Evolutionary conservation across 805 yeast genomes (phyloP).

Genomic region (Hanseniaspora guilliermondii): DNA sequence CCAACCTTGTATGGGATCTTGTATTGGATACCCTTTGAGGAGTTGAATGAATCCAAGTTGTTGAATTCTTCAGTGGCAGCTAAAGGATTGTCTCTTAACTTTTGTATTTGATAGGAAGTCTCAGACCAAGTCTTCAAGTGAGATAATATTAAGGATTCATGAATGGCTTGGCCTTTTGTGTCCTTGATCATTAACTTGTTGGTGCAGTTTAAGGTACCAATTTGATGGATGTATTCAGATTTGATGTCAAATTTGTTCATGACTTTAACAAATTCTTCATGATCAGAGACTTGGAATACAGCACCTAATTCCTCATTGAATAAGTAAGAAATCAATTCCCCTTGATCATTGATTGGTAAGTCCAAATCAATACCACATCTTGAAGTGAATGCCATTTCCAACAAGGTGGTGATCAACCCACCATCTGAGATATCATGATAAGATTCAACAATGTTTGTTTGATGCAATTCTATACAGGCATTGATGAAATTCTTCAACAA

Average conservation of each 20-base stretch:
- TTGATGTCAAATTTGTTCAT: constrained; percentile 51
- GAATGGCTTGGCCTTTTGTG: constrained; percentile 33
- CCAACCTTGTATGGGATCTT: constrained; percentile 57
- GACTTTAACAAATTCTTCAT: constrained; percentile 41
- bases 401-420: constrained; percentile 71
- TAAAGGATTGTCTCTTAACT: constrained; percentile 85
- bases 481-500: constrained; percentile 58
- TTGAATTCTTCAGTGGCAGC: constrained; percentile 78
- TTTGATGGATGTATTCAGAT: constrained; percentile 39
- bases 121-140: constrained; percentile 77
- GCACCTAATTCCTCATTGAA: constrained; percentile 95
- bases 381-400: constrained; percentile 96
- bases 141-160: constrained; percentile 46
- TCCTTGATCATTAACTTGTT: constrained; percentile 26
- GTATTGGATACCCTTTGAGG: constrained; percentile 81
- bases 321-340: constrained; percentile 41
- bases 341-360: constrained; percentile 28
- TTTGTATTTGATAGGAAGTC: constrained; percentile 83
- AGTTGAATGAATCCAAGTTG: constrained; percentile 52
- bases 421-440: constrained; percentile 97
- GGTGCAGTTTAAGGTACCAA: constrained; percentile 40
- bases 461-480: constrained; percentile 62
- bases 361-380: constrained; percentile 66
- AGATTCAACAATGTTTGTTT: constrained; percentile 44
- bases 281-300: constrained; percentile 73